phyloP scores from a whole-genome alignment of 768 basidiomycete species.

The Rubroboletus pulcherrimus region DNA sequence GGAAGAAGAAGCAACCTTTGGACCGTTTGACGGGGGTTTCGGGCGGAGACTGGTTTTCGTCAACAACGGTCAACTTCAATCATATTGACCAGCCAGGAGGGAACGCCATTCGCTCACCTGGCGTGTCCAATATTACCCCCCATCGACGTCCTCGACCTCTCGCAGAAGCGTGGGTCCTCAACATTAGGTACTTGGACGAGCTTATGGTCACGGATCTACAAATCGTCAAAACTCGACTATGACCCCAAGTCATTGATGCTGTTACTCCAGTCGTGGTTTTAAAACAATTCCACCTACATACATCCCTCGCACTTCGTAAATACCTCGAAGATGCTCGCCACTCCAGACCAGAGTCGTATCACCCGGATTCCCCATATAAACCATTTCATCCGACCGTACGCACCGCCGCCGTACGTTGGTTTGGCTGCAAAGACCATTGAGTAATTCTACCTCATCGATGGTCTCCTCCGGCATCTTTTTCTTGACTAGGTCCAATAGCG shows the following conservation, averaged over 20 bases:
- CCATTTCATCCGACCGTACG: background rate
- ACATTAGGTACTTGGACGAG: background rate
- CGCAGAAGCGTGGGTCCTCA: background rate
- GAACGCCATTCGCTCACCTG: background rate
- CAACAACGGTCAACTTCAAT: too few relatives aligned
- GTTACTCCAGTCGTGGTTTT: background rate
- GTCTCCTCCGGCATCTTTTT: background rate
- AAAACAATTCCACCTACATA: background rate
- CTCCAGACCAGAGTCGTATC: background rate
- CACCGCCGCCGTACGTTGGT: background rate
- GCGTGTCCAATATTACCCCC: background rate
- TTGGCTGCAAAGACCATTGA: slow-evolving; percentile 11
- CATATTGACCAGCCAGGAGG: too few relatives aligned
- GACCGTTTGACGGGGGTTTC: too few relatives aligned
- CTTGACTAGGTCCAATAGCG: slow-evolving; percentile 10
- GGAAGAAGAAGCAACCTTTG: too few relatives aligned
- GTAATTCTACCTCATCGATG: slow-evolving; percentile 15
- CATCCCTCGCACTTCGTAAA: background rate
- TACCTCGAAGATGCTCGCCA: background rate
- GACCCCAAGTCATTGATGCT: background rate
- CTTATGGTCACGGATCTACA: background rate
- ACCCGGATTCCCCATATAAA: background rate
- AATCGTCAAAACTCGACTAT: background rate
- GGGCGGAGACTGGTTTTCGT: too few relatives aligned
- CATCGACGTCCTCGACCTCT: background rate